Conservation (phyloP, 768 basidiomycete genomes). For the Hydnomerulius pinastri region DNA sequence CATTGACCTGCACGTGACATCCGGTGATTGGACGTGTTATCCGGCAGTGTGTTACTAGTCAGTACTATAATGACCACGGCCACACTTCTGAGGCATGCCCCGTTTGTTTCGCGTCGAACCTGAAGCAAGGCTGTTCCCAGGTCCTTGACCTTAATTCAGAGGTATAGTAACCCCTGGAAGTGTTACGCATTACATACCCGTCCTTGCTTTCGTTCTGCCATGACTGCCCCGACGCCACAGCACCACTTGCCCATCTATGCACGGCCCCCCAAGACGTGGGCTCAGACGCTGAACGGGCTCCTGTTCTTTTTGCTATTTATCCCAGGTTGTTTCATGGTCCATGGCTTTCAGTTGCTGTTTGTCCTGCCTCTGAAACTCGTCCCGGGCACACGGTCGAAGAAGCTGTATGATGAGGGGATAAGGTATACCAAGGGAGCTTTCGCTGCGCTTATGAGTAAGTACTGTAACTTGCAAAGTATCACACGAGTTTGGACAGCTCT, state of each 20-base stretch:
- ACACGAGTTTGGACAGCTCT: not conserved
- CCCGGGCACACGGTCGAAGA: constrained; percentile 56
- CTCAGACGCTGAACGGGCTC: constrained; percentile 47
- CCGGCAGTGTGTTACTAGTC: not conserved
- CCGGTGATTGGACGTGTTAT: not conserved
- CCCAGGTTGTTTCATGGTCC: constrained; percentile 66
- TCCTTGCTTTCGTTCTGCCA: constrained; percentile 1
- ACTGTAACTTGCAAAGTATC: not conserved
- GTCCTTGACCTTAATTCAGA: constrained; percentile 4
- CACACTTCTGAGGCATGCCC: constrained; percentile 2
- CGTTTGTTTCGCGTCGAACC: too few species aligned
- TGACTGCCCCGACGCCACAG: constrained; percentile 24
- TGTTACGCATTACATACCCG: constrained; percentile 1
- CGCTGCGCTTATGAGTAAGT: constrained; percentile 71
- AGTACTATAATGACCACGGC: not conserved
- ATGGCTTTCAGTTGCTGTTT: constrained; percentile 71
- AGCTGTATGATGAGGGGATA: constrained; percentile 68
- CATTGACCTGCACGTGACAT: constrained; percentile 15
- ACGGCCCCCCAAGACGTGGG: constrained; percentile 58
- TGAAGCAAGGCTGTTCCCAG: constrained; percentile 3
- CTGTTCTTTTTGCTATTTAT: constrained; percentile 61
- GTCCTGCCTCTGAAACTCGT: constrained; percentile 67
- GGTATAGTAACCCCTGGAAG: constrained; percentile 8
- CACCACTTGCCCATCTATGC: constrained; percentile 53
- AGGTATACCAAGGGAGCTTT: constrained; percentile 84